A percentile compares a stretch with the other conserved stretches of the same genome.
These are phyloP conservation scores for Peniophora sp. DNA, from an alignment of 1,284 basidiomycete species.

Conservation along the genomic window DNA sequence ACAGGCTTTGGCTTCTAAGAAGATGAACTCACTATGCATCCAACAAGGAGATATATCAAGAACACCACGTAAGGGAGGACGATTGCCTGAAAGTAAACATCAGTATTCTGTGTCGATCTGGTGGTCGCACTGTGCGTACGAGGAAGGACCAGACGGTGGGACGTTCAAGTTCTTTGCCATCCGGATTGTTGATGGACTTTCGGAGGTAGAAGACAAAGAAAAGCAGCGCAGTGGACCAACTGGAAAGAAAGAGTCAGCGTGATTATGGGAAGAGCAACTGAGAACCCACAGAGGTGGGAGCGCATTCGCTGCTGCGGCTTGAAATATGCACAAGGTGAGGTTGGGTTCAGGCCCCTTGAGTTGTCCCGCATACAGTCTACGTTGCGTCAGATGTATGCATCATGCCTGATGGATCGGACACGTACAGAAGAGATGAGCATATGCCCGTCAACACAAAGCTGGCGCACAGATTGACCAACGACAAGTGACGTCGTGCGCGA, in stretches of 20 bases:
- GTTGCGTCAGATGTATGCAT: background rate
- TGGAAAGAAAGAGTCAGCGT: background rate
- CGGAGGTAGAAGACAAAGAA: too few relatives aligned
- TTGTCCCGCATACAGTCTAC: conserved; percentile 24
- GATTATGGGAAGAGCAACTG: background rate
- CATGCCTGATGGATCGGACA: conserved; percentile 23
- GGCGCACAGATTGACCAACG: conserved; percentile 44
- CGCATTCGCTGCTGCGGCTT: conserved; percentile 25
- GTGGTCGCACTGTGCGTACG: too few relatives aligned
- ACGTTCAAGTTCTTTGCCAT: too few relatives aligned
- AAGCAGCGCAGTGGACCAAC: conserved; percentile 9
- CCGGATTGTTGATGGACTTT: too few relatives aligned
- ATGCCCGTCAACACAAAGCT: conserved; percentile 32
- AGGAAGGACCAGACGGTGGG: too few relatives aligned
- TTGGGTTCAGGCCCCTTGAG: conserved; percentile 29
- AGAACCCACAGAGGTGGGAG: conserved; percentile 34
- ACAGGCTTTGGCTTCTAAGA: conserved; percentile 1
- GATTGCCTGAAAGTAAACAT: too few relatives aligned
- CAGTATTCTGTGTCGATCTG: too few relatives aligned
- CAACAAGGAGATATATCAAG: conserved; percentile 10
- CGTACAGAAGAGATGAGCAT: conserved; percentile 33
- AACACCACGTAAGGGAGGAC: conserved; percentile 10
- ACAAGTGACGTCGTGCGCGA: conserved; percentile 33
- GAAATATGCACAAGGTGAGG: conserved; percentile 27
- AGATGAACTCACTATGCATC: background rate